Conservation (phyloP, 2,329 filamentous ascomycete genomes). For the Xylariaceae sp. region DNA sequence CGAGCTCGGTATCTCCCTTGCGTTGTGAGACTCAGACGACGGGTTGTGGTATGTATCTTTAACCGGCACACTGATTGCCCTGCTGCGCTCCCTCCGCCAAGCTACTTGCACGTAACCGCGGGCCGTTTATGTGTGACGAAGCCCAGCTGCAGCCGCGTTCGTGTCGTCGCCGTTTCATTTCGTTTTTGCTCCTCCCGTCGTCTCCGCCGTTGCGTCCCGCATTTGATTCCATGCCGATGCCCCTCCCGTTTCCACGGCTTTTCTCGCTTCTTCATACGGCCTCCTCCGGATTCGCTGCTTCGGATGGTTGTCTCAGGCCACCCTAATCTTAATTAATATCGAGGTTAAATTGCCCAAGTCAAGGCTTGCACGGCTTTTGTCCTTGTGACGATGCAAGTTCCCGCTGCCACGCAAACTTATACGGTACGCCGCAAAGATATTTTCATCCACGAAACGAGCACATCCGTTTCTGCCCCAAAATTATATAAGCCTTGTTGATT, state of each 20-base stretch:
- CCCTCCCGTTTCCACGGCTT: not conserved
- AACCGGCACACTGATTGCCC: not conserved
- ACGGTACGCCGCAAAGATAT: not conserved
- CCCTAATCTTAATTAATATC: slow-evolving; percentile 2
- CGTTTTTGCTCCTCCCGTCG: not conserved
- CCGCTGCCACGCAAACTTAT: not conserved
- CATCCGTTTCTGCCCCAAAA: not conserved
- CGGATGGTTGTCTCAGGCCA: not conserved
- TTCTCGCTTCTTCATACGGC: not conserved
- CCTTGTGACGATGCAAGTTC: slow-evolving; percentile 5
- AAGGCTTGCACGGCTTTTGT: not conserved
- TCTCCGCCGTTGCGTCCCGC: not conserved
- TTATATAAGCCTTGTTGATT: not conserved
- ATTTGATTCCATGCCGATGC: not conserved
- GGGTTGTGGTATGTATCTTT: no score
- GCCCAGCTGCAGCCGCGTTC: not conserved
- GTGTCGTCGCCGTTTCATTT: not conserved
- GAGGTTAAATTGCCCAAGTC: not conserved
- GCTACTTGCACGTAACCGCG: not conserved
- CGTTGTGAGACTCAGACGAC: no score
- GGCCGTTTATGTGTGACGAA: not conserved
- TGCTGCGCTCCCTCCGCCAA: slow-evolving; percentile 4
- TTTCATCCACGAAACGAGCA: not conserved
- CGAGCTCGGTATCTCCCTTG: no score
- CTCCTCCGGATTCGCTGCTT: not conserved